Base-by-base conservation (phyloP, 202 grass and related monocot species). In the Elaeis oleifera region DNA sequence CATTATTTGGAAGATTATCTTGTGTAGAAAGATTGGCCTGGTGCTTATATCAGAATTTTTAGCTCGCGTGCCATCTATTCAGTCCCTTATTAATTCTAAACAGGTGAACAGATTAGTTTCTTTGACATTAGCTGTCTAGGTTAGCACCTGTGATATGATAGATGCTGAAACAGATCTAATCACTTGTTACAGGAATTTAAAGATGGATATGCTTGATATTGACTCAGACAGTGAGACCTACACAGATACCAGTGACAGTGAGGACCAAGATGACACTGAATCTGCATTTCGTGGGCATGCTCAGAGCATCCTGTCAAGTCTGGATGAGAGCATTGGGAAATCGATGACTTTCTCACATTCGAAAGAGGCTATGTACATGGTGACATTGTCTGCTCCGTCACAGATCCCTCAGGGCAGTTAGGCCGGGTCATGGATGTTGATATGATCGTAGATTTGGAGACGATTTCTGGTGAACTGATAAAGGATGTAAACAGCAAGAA, bases 371-470 rank as follows among this genome's bases (percentile, higher is more conserved):
- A 89, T 81, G 73, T 78, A 20, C 88, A 86, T 65, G 94, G 94
- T 13, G 94, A 99, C 69, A 82, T 94, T 25, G 88, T 99, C 56
- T 86, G 71, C 66, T 76, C 71, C 49, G 71, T 80, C 27, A 70
- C 71, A 67, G 78, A 99, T 71, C 88, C 85, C 21, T 89, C 82
- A 58, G 82, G 92, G 71, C 88, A 89, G 69, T 61, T 99, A 6
- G 94, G 94, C 9, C 82, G 72, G 4, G 67, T 99, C 64, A 65
- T 89, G 26, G 85, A 82, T 13, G 75, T 92, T 64, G 51, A 71
- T 20, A 86, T 99, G 82, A 25, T 84, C 63, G 94, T 94, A 21
- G 88, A 99, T 63, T 81, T 99, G 70, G 88, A 99, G 81, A 79
- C 74, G 49, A 85, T 54, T 71, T 86, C 80, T 19, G 82, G 85